Conservation (phyloP, 768 basidiomycete genomes). For the Neoboletus subvelutipes region DNA sequence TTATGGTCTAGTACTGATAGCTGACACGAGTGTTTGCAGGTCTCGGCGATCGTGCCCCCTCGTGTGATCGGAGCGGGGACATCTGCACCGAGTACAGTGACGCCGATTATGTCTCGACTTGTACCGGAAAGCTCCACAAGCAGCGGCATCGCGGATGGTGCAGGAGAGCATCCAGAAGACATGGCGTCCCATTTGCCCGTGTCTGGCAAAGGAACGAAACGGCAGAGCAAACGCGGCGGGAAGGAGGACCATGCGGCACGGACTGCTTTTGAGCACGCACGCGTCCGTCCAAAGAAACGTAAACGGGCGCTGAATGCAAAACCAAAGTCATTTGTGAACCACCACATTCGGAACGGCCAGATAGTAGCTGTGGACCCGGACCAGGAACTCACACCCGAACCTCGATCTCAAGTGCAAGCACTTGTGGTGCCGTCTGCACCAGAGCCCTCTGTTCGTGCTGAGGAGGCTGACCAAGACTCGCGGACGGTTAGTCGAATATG, state of each 20-base stretch:
- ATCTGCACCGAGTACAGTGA: neutral
- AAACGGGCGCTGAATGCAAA: neutral
- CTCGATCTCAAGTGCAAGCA: neutral
- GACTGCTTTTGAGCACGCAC: neutral
- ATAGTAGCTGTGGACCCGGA: constrained; percentile 7
- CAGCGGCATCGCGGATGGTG: no score
- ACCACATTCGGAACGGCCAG: constrained; percentile 17
- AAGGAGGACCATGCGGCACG: neutral
- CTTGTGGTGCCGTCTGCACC: neutral
- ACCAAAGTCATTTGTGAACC: neutral
- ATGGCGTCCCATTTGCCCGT: neutral
- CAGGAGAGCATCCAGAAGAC: neutral
- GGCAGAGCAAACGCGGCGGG: neutral
- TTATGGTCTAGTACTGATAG: neutral
- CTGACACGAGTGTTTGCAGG: constrained; percentile 2
- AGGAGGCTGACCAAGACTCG: neutral
- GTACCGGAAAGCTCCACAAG: neutral
- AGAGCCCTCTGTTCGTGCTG: neutral
- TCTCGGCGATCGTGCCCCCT: neutral
- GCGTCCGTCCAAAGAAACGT: neutral
- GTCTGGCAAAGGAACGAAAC: constrained; percentile 5
- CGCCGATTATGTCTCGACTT: neutral
- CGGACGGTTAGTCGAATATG: neutral
- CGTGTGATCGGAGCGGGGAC: neutral
- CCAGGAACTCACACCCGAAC: no score